Evolutionary conservation across 257 asterid genomes (phyloP).

Genomic region (Solanum ossicruentum): DNA sequence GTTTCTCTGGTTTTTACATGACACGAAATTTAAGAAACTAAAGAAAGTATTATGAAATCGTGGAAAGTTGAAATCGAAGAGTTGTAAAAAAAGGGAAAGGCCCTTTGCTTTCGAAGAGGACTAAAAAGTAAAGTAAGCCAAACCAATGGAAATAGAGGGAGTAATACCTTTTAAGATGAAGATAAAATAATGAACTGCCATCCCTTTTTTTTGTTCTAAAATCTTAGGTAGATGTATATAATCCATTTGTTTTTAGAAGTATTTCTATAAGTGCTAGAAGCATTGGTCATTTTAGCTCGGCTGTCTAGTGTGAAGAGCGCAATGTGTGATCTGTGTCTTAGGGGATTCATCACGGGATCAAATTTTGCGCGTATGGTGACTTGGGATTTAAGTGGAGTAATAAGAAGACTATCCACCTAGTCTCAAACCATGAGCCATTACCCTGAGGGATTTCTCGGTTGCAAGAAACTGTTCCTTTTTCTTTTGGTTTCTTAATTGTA

Average conservation of each 20-base stretch:
- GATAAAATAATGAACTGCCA: background rate
- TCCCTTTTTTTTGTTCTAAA: background rate
- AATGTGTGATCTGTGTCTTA: background rate
- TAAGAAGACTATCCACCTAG: background rate
- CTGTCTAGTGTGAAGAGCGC: background rate
- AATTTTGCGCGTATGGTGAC: background rate
- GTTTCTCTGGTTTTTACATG: background rate
- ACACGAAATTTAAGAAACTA: background rate
- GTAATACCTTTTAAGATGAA: background rate
- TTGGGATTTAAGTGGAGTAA: background rate
- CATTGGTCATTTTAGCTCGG: background rate
- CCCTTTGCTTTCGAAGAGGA: background rate
- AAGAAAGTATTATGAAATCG: background rate
- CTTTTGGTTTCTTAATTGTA: background rate
- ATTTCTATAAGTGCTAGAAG: background rate
- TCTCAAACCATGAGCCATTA: background rate
- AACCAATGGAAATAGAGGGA: background rate
- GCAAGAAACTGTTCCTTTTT: background rate
- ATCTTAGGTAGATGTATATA: background rate
- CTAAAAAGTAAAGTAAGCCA: background rate
- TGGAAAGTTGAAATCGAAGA: background rate
- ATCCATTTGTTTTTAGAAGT: background rate
- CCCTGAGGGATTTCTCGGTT: background rate
- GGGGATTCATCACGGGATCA: background rate
- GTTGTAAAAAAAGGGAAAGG: background rate